Evolutionary conservation across 495 filamentous ascomycete species (phyloP).

Genomic region (Ramalina peruviana): DNA sequence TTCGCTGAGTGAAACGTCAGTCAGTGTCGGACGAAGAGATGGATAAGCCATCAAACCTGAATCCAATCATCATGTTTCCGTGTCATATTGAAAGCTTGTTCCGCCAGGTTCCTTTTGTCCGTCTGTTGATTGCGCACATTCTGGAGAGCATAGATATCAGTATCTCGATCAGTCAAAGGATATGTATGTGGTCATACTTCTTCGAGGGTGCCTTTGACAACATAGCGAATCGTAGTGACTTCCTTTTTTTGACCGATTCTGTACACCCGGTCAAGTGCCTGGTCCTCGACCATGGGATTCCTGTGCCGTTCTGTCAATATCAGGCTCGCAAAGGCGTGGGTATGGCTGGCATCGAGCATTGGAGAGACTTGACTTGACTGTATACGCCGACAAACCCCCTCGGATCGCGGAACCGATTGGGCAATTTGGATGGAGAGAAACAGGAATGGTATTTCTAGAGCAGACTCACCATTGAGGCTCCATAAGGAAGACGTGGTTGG

Average conservation of each 20-base stretch:
- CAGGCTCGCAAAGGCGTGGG: no score
- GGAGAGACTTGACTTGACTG: no score
- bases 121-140: constrained; percentile 8
- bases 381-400: no score
- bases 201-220: constrained; percentile 19
- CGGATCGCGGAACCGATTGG: no score
- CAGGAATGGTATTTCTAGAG: no score
- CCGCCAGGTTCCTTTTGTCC: constrained; percentile 9
- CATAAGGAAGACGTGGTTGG: constrained; percentile 27
- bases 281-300: constrained; percentile 22
- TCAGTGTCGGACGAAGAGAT: no score
- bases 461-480: constrained; percentile 12
- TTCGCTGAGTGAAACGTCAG: no score
- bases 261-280: constrained; percentile 21
- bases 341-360: no score
- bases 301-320: constrained; percentile 13
- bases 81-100: constrained; percentile 5
- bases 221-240: constrained; percentile 17
- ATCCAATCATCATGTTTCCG: constrained; percentile 4
- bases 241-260: constrained; percentile 20
- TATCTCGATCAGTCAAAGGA: neutral
- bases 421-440: no score
- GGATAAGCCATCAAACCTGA: neutral
- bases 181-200: constrained; percentile 3
- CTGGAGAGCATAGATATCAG: neutral